Conservation (phyloP, 352 stramenopile genomes). For the Phytophthora pinifolia region DNA sequence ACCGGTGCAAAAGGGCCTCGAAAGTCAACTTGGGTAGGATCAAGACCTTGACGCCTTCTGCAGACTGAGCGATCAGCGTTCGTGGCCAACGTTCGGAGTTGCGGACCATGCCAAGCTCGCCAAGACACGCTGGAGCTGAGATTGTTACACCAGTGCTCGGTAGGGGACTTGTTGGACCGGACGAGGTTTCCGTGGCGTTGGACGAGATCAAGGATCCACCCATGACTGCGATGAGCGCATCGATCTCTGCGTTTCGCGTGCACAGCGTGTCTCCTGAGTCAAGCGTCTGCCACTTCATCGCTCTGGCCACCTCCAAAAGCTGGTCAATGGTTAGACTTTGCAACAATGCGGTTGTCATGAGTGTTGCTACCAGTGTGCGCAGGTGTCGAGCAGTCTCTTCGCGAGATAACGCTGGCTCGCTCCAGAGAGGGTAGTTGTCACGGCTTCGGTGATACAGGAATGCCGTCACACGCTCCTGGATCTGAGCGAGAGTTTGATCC, state of each 20-base stretch:
- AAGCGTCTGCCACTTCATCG: conserved; percentile 37
- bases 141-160: conserved; percentile 4
- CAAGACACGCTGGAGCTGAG: conserved; percentile 28
- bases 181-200: neutral
- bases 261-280: conserved; percentile 25
- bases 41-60: conserved; percentile 31
- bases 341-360: conserved; percentile 37
- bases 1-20: conserved; percentile 36
- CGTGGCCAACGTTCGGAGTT: conserved; percentile 40
- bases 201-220: conserved; percentile 29
- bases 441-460: conserved; percentile 58
- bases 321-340: conserved; percentile 48
- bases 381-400: conserved; percentile 58
- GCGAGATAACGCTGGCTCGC: conserved; percentile 38
- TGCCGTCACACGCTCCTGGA: conserved; percentile 54
- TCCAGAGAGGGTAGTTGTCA: conserved; percentile 66
- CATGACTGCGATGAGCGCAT: conserved; percentile 44
- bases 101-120: conserved; percentile 50
- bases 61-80: conserved; percentile 27
- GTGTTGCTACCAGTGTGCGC: conserved; percentile 30
- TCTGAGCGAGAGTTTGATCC: conserved; percentile 34
- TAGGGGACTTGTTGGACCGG: neutral
- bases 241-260: conserved; percentile 29
- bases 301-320: conserved; percentile 48
- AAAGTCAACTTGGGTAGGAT: conserved; percentile 37